Base-by-base conservation (phyloP, 1,284 basidiomycete genomes). In the Ganoderma boninense region DNA sequence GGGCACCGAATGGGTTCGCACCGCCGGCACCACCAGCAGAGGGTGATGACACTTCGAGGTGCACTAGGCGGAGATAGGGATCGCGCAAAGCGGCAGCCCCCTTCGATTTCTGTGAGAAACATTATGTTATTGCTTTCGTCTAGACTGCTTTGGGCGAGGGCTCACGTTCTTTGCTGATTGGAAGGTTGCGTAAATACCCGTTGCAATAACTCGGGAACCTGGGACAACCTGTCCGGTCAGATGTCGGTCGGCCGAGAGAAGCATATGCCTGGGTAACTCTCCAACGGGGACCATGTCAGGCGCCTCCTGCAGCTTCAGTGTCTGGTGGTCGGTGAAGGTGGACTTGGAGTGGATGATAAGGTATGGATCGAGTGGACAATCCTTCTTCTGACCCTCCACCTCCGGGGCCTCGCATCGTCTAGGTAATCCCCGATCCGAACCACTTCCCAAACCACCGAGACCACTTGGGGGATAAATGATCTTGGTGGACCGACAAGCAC, bases 271-370 rank as follows among this genome's bases (percentile, higher is more conserved):
- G 5, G 98, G 98, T 61, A 99, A 86, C 79, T 99, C 98, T 86
- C 98, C 98, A 29, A 99, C 97, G 2, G 98, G 98, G 0, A 99
- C 98, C 96, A 99, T 98, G 81, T 99, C 98, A 0, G 98, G 98
- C 8, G 97, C 97, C 83, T 99, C 98, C 82, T 99, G 98, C 18
- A 99, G 88, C 82, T 99, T 99, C 77, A 99, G 88, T 8, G 92
- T 95, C 82, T 99, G 98, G 77, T 97, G 95, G 80, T 99, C 98
- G 38, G 97, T 93, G 80, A 99, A 99, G 4, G 89, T 86, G 65
- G 96, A 99, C 81, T 96, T 95, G 67, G 97, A 95, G 82, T 99
- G 98, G 14, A 99, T 87, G 77, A 99, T 98, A 62, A 97, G 87
- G 82, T 97, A 99, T 0, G 98, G 98, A 79, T 99, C 98, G 67